Base-by-base conservation (phyloP, 78 protist species). In the Dictyostelium firmibasis region DNA sequence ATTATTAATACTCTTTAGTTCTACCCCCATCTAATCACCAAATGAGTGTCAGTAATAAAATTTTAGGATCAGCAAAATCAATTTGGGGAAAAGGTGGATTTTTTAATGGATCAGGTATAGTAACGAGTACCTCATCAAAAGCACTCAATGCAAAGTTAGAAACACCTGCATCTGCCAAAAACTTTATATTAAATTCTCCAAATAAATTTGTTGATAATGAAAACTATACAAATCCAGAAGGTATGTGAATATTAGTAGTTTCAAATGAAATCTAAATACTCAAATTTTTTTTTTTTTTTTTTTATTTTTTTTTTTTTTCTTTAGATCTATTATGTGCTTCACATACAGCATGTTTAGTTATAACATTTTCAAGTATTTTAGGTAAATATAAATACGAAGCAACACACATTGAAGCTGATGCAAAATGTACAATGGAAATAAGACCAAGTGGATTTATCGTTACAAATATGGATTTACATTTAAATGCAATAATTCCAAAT, bases 201-300 rank as follows among this genome's bases (percentile, higher is more conserved):
- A 33, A 72, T 18, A 29, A 67, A 27, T 72, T 16, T 33, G 6
- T 7, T 76, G 62, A 76, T 14, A 25, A n/a, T 38, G 78, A 47
- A 25, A 36, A 86, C 7, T 8, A 75, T 57, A 76, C 92, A 20
- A 86, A 86, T 44, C 92, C 92, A 76, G 92, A 86, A 53, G 92
- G 75, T 62, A n/a, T 10, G 72, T 62, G 8, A 7, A n/a, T n/a
- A n/a, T n/a, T n/a, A n/a, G n/a, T n/a, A n/a, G n/a, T n/a, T n/a
- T n/a, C n/a, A n/a, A n/a, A n/a, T n/a, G n/a, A n/a, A n/a, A n/a
- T n/a, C n/a, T n/a, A n/a, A n/a, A n/a, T n/a, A n/a, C n/a, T n/a
- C n/a, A n/a, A n/a, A n/a, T n/a, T n/a, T 16, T 53, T 10, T 16
- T 16, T 2, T 50, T 16, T 50, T 50, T 50, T 16, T 16, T 50